These are phyloP conservation scores for Waltergamsia citrina DNA, from an alignment of 2,329 filamentous ascomycete genomes.

Conservation along the genomic window DNA sequence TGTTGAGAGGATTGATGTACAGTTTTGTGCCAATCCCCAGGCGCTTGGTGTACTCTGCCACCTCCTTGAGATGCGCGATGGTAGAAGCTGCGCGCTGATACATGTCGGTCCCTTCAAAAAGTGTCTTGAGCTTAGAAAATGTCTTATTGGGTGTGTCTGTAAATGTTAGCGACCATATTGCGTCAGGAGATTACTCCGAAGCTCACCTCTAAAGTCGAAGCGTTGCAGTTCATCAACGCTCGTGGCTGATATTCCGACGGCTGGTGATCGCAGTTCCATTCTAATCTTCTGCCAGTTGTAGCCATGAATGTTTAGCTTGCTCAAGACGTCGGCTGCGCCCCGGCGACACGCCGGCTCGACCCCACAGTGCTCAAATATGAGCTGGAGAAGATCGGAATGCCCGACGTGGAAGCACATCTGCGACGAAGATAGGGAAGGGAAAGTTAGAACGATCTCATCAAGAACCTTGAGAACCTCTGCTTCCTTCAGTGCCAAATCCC, in stretches of 20 bases:
- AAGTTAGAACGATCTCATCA: conserved; percentile 77
- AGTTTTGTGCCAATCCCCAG: conserved; percentile 70
- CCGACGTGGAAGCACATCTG: conserved; percentile 86
- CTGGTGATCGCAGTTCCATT: conserved; percentile 69
- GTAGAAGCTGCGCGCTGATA: conserved; percentile 67
- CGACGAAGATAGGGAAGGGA: conserved; percentile 62
- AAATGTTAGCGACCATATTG: conserved; percentile 12
- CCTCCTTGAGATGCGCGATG: conserved; percentile 70
- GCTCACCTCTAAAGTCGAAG: conserved; percentile 78
- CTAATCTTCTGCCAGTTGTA: conserved; percentile 78
- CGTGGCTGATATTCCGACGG: conserved; percentile 76
- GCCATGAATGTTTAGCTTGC: conserved; percentile 74
- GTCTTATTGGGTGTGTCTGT: conserved; percentile 46
- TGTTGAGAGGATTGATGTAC: conserved; percentile 77
- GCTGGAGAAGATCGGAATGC: conserved; percentile 75
- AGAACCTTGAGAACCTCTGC: conserved; percentile 90
- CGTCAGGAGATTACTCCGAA: not conserved
- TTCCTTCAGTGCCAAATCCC: conserved; percentile 82
- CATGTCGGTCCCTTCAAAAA: conserved; percentile 54
- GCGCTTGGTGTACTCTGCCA: conserved; percentile 66
- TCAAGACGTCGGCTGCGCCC: conserved; percentile 72
- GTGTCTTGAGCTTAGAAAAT: conserved; percentile 46
- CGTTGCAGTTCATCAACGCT: conserved; percentile 82
- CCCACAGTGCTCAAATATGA: conserved; percentile 85
- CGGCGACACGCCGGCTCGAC: conserved; percentile 61